phyloP scores from a whole-genome alignment of 1,284 basidiomycete species.

The Tetrapyrgos nigripes region DNA sequence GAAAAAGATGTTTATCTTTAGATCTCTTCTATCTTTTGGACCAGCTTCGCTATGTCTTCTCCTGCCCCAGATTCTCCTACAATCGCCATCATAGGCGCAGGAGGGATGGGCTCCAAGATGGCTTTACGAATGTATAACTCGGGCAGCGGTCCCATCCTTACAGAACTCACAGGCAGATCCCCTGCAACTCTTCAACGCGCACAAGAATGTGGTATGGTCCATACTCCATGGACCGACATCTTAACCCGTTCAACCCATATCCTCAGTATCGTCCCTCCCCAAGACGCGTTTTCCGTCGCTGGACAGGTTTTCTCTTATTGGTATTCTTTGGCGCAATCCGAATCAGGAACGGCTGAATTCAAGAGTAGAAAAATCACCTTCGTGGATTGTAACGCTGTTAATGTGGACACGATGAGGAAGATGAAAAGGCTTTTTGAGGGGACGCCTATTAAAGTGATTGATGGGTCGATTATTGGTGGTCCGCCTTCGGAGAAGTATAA shows the following conservation, averaged over 20 bases:
- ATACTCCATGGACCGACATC: conserved; percentile 47
- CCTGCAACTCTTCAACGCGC: conserved; percentile 46
- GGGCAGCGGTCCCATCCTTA: conserved; percentile 49
- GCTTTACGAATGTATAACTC: conserved; percentile 44
- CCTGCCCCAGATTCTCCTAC: conserved; percentile 3
- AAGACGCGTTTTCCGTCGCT: conserved; percentile 49
- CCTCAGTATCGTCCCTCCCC: conserved; percentile 55
- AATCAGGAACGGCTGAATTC: background rate
- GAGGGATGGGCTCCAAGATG: conserved; percentile 44
- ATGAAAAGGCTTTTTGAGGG: conserved; percentile 48
- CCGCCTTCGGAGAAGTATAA: conserved; percentile 49
- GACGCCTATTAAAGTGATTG: conserved; percentile 47
- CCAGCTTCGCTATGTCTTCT: background rate
- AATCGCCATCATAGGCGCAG: conserved; percentile 45
- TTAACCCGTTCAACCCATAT: conserved; percentile 44
- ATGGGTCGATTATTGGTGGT: conserved; percentile 53
- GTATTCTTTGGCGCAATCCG: background rate
- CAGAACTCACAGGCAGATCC: conserved; percentile 53
- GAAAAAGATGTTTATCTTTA: too few species aligned
- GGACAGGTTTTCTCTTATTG: conserved; percentile 21
- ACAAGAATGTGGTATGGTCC: conserved; percentile 48
- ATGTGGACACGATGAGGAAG: conserved; percentile 45
- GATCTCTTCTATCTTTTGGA: too few species aligned
- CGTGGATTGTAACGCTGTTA: conserved; percentile 57
- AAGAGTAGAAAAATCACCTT: conserved; percentile 32